Conservation (phyloP, 164 flowering plant species). For the Warburgia ugandensis region DNA sequence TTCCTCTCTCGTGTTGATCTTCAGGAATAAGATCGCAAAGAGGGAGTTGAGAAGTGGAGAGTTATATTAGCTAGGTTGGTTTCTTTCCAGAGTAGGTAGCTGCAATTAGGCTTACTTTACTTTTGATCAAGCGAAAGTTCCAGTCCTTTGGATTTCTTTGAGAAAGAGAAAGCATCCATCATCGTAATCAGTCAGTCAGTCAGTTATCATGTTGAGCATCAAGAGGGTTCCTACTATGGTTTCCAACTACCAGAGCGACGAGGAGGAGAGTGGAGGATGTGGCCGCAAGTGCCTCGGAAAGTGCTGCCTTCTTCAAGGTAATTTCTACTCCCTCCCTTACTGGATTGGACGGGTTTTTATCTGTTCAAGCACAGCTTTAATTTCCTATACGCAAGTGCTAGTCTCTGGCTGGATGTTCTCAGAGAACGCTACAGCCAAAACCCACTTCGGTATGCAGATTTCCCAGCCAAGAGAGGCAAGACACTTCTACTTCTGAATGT, state of each 20-base stretch:
- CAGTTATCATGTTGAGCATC: conserved; percentile 49
- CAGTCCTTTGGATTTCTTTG: too few species aligned
- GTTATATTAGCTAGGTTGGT: neutral
- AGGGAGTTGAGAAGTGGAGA: neutral
- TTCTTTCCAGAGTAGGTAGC: neutral
- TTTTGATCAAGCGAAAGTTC: too few species aligned
- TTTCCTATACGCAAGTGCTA: neutral
- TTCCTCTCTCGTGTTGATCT: neutral
- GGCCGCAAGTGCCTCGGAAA: conserved; percentile 62
- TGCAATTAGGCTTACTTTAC: too few species aligned
- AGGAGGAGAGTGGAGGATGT: conserved; percentile 32
- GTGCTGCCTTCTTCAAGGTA: conserved; percentile 40
- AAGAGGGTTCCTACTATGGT: conserved; percentile 74
- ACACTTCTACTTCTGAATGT: too few species aligned
- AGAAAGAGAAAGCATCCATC: too few species aligned
- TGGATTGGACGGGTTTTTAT: neutral
- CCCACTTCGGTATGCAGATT: too few species aligned
- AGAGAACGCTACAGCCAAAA: too few species aligned
- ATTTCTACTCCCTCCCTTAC: neutral
- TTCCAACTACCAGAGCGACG: conserved; percentile 59
- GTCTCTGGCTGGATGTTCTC: too few species aligned
- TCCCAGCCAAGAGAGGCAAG: too few species aligned
- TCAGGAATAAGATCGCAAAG: neutral
- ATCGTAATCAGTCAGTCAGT: too few species aligned
- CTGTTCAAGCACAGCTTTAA: neutral